Evolutionary conservation across 2,329 filamentous ascomycete species (phyloP).

Genomic region (Paecilomyces fulvus): DNA sequence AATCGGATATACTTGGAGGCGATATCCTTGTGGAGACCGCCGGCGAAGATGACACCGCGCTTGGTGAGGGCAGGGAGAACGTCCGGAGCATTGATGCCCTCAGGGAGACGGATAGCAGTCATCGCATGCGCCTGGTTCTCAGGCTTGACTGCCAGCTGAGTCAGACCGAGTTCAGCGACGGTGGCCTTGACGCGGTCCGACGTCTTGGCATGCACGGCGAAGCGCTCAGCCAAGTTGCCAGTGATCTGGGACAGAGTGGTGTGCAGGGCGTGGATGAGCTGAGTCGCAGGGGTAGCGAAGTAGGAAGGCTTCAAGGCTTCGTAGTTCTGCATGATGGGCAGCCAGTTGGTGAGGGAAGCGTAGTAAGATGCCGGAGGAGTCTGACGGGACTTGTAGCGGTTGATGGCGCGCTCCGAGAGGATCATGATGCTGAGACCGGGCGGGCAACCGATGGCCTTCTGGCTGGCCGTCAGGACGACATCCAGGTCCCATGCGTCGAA

Average conservation of each 20-base stretch:
- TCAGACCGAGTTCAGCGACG: slow-evolving; percentile 69
- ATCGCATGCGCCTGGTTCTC: slow-evolving; percentile 94
- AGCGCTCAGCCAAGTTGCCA: slow-evolving; percentile 68
- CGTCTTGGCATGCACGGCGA: slow-evolving; percentile 67
- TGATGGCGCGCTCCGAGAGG: slow-evolving; percentile 80
- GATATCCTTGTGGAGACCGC: slow-evolving; percentile 92
- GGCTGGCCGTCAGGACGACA: slow-evolving; percentile 84
- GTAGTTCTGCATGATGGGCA: slow-evolving; percentile 98
- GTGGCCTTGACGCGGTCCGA: slow-evolving; percentile 83
- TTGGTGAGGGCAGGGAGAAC: slow-evolving; percentile 76
- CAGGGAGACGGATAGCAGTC: slow-evolving; percentile 94
- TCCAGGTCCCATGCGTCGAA: slow-evolving; percentile 95
- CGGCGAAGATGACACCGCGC: slow-evolving; percentile 88
- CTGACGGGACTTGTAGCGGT: slow-evolving; percentile 71
- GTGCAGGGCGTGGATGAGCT: slow-evolving; percentile 87
- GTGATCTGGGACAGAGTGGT: slow-evolving; percentile 82
- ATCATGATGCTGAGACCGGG: slow-evolving; percentile 91
- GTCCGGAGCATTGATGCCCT: slow-evolving; percentile 70
- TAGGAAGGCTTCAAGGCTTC: slow-evolving; percentile 96
- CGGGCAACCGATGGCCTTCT: slow-evolving; percentile 94
- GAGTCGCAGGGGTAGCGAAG: slow-evolving; percentile 92
- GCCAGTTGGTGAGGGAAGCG: slow-evolving; percentile 94
- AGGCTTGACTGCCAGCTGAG: slow-evolving; percentile 74
- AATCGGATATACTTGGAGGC: slow-evolving; percentile 89
- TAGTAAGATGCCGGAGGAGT: slow-evolving; percentile 82